Percentiles rank a stretch among this genome's conserved stretches.
These are phyloP conservation scores for Solanum aculeatissimum DNA, from an alignment of 305 asterid genomes.

Conservation along the genomic window DNA sequence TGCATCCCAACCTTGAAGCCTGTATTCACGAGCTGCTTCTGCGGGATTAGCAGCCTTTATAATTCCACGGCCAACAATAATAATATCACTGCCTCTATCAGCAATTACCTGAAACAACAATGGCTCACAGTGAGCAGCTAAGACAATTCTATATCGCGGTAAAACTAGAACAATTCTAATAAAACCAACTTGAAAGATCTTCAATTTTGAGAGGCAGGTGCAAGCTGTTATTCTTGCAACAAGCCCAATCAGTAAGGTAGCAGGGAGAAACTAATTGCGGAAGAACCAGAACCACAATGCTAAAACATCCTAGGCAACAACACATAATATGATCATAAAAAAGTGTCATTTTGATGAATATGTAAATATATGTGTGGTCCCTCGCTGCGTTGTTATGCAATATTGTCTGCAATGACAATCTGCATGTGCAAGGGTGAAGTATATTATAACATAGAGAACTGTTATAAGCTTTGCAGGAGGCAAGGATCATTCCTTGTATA, in stretches of 20 bases:
- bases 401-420: too few species aligned
- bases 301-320: too few species aligned
- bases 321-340: too few species aligned
- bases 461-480: background rate
- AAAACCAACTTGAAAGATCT: background rate
- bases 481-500: background rate
- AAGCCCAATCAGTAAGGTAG: background rate
- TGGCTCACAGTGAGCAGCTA: background rate
- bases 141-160: background rate
- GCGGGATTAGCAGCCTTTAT: slow-evolving; percentile 76
- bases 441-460: background rate
- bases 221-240: background rate
- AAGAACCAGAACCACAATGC: background rate
- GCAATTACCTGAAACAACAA: slow-evolving; percentile 52
- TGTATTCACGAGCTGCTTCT: slow-evolving; percentile 75
- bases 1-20: slow-evolving; percentile 96
- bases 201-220: background rate
- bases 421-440: too few species aligned
- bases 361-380: too few species aligned
- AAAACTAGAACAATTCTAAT: background rate
- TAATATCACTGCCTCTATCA: slow-evolving; percentile 83
- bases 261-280: background rate
- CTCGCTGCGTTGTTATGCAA: too few species aligned
- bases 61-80: slow-evolving; percentile 94
- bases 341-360: too few species aligned